Evolutionary conservation across 106 monocot genomes (phyloP).

Genomic region (Phalaenopsis aphrodite): DNA sequence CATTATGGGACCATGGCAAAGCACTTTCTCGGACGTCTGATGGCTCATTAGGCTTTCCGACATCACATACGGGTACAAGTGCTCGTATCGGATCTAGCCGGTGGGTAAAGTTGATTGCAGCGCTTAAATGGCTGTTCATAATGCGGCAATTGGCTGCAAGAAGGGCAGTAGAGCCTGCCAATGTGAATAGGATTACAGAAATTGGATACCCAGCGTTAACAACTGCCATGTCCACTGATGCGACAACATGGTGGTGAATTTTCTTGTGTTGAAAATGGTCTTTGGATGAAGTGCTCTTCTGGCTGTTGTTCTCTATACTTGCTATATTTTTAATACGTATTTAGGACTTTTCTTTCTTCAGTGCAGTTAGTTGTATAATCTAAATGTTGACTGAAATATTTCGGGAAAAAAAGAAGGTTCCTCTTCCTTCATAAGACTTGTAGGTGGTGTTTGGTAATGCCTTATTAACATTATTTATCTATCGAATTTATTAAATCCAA

Average conservation of each 20-base stretch:
- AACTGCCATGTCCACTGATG: not conserved
- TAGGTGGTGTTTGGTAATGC: too few species aligned
- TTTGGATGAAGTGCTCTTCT: not conserved
- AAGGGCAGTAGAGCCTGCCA: slow-evolving; percentile 4
- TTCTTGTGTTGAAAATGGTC: not conserved
- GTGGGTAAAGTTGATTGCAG: slow-evolving; percentile 46
- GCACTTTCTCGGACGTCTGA: slow-evolving; percentile 1
- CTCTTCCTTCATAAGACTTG: too few species aligned
- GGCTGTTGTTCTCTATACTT: not conserved
- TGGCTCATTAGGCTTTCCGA: not conserved
- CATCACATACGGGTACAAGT: not conserved
- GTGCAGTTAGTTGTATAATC: too few species aligned
- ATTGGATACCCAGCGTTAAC: not conserved
- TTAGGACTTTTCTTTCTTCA: too few species aligned
- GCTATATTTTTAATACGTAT: too few species aligned
- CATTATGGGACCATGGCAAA: slow-evolving; percentile 16
- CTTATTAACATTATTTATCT: too few species aligned
- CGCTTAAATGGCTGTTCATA: slow-evolving; percentile 36
- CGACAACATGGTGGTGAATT: not conserved
- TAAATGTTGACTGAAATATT: too few species aligned
- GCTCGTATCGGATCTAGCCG: slow-evolving; percentile 17
- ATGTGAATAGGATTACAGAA: not conserved
- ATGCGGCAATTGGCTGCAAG: slow-evolving; percentile 28
- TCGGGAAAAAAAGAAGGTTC: too few species aligned
- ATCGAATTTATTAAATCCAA: too few species aligned